phyloP scores from a whole-genome alignment of 768 basidiomycete species.

The Trametes villosa region DNA sequence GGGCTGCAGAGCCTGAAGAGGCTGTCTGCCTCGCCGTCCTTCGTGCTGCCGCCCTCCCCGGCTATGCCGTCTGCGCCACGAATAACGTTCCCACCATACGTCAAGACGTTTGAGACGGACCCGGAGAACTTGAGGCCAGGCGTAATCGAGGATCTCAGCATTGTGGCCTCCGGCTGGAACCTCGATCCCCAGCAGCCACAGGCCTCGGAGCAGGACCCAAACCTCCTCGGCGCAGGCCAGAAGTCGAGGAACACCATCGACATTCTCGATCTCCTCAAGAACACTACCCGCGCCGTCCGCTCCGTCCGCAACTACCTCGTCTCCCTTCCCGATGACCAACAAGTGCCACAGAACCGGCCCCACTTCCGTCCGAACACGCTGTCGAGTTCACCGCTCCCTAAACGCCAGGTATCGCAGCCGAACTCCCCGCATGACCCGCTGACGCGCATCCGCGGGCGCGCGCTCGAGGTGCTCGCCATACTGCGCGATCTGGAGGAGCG shows the following conservation, averaged over 20 bases:
- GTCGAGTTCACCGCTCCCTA: conserved; percentile 37
- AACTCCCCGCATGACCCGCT: conserved; percentile 59
- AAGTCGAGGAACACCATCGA: conserved; percentile 44
- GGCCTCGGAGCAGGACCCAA: conserved; percentile 22
- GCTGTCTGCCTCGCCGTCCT: conserved; percentile 47
- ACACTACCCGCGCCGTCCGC: conserved; percentile 79
- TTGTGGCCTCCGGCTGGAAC: conserved; percentile 67
- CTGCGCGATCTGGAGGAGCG: conserved; percentile 83
- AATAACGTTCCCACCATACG: conserved; percentile 54
- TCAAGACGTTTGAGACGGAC: conserved; percentile 72
- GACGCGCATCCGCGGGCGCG: conserved; percentile 70
- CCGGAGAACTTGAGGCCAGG: conserved; percentile 78
- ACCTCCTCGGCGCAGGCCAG: conserved; percentile 28
- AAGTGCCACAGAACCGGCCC: conserved; percentile 34
- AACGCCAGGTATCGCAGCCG: conserved; percentile 39
- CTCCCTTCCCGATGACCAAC: conserved; percentile 77
- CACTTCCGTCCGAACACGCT: conserved; percentile 60
- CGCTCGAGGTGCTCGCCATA: conserved; percentile 81
- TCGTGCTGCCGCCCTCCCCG: conserved; percentile 76
- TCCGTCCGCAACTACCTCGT: conserved; percentile 84
- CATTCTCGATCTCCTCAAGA: conserved; percentile 73
- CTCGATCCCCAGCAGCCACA: conserved; percentile 38
- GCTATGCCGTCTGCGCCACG: conserved; percentile 49
- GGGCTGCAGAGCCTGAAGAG: conserved; percentile 47
- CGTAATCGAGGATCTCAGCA: conserved; percentile 73